Conservation (phyloP, 257 asterid genomes). For the Solanum commersonii region DNA sequence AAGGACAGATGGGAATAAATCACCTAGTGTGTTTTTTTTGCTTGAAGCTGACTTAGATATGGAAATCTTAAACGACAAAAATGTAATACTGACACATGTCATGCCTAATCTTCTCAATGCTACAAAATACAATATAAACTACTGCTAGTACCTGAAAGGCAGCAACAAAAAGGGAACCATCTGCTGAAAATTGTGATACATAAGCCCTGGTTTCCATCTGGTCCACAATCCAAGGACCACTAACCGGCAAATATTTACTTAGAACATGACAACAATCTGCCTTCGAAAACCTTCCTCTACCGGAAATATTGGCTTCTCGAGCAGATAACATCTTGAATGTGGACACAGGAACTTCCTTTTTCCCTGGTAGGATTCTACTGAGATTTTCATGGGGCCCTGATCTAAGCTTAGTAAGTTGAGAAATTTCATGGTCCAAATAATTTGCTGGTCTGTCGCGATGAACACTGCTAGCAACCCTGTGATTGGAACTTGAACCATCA, state of each 20-base stretch:
- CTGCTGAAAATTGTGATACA: slow-evolving; percentile 75
- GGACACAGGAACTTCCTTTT: slow-evolving; percentile 41
- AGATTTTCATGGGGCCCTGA: slow-evolving; percentile 52
- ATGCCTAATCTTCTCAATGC: neutral
- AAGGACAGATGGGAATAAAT: neutral
- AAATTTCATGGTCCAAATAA: slow-evolving; percentile 44
- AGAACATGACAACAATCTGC: slow-evolving; percentile 68
- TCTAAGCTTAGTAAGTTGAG: slow-evolving; percentile 65
- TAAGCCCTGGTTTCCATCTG: slow-evolving; percentile 77
- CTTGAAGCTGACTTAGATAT: neutral
- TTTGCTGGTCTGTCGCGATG: slow-evolving; percentile 3
- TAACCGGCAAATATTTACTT: slow-evolving; percentile 64
- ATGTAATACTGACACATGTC: neutral
- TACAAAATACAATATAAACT: neutral
- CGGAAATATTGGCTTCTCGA: slow-evolving; percentile 60
- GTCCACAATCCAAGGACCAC: slow-evolving; percentile 63
- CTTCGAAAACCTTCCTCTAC: slow-evolving; percentile 60
- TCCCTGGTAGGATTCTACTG: slow-evolving; percentile 31
- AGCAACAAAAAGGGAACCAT: slow-evolving; percentile 80
- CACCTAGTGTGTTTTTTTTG: neutral
- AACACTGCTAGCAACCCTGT: slow-evolving; percentile 13
- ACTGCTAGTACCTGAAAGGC: slow-evolving; percentile 71
- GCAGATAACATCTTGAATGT: slow-evolving; percentile 63
- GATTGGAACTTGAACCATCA: slow-evolving; percentile 35
- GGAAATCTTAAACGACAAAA: neutral